A percentile compares a stretch with the other conserved stretches of the same genome.
Evolutionary conservation across 176 grass and related monocot species (phyloP).

Genomic region (Neostapfia colusana): DNA sequence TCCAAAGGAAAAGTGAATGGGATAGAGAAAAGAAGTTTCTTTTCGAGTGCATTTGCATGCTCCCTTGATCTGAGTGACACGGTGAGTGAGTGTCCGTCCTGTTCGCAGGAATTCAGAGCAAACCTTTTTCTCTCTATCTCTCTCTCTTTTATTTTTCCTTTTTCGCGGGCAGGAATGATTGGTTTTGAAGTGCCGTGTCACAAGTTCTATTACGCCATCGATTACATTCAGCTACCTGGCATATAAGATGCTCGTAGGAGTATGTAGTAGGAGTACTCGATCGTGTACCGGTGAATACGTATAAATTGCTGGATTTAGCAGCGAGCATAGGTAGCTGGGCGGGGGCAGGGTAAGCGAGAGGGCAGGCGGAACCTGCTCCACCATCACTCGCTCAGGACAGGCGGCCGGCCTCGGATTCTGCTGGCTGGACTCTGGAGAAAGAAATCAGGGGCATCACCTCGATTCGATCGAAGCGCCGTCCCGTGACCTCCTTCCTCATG

Average conservation of each 20-base stretch:
- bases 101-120: conserved; percentile 38
- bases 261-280: too few relatives aligned
- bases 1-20: too few relatives aligned
- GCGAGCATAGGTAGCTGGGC: too few relatives aligned
- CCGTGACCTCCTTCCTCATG: too few relatives aligned
- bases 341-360: too few relatives aligned
- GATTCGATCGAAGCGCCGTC: too few relatives aligned
- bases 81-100: not conserved
- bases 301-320: not conserved
- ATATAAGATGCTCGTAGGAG: not conserved
- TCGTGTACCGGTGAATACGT: too few relatives aligned
- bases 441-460: not conserved
- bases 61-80: not conserved
- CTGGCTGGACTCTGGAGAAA: not conserved
- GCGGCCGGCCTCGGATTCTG: not conserved
- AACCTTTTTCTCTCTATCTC: not conserved
- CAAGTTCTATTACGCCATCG: conserved; percentile 4
- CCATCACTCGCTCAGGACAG: too few relatives aligned
- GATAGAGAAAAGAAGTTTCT: conserved; percentile 24
- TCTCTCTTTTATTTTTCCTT: too few relatives aligned
- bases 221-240: not conserved
- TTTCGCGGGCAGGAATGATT: conserved; percentile 16
- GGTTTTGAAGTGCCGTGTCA: conserved; percentile 23
- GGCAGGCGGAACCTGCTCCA: too few relatives aligned
- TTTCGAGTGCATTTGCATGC: conserved; percentile 19